Evolutionary conservation across 257 asterid genomes (phyloP).

Genomic region (Primulina eburnea): DNA sequence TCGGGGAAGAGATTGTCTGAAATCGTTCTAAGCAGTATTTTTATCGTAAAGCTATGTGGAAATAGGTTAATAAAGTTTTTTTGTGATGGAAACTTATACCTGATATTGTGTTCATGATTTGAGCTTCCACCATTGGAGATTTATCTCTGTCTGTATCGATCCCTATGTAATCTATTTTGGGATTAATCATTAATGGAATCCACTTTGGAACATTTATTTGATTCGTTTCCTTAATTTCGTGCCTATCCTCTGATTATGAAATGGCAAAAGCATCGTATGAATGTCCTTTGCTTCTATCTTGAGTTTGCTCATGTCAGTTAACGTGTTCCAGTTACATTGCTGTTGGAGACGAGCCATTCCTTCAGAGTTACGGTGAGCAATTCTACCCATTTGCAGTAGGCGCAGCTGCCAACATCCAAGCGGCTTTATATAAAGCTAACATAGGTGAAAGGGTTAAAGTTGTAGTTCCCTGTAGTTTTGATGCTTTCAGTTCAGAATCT

Average conservation of each 20-base stretch:
- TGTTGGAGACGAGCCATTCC: constrained; percentile 76
- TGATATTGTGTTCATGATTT: not conserved
- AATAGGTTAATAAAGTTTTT: not conserved
- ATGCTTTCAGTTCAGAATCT: constrained; percentile 52
- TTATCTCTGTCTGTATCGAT: not conserved
- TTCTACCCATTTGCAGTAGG: constrained; percentile 72
- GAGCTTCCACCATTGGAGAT: not conserved
- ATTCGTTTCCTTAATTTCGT: too few species aligned
- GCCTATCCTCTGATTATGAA: not conserved
- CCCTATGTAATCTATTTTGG: not conserved
- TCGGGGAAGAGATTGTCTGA: not conserved
- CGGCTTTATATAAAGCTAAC: constrained; percentile 61
- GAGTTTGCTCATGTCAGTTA: constrained; percentile 16
- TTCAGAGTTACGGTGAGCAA: constrained; percentile 52
- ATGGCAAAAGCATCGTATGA: not conserved
- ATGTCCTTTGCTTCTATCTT: not conserved
- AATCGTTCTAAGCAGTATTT: not conserved
- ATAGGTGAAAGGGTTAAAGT: constrained; percentile 62
- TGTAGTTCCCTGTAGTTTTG: constrained; percentile 68
- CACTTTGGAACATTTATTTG: not conserved
- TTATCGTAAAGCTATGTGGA: not conserved
- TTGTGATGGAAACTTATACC: not conserved
- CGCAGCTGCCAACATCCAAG: constrained; percentile 61
- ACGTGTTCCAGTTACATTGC: constrained; percentile 55
- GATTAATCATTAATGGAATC: not conserved